A percentile compares a stretch with the other conserved stretches of the same genome.
Conservation (phyloP, 768 basidiomycete species). For the Postia placenta region DNA sequence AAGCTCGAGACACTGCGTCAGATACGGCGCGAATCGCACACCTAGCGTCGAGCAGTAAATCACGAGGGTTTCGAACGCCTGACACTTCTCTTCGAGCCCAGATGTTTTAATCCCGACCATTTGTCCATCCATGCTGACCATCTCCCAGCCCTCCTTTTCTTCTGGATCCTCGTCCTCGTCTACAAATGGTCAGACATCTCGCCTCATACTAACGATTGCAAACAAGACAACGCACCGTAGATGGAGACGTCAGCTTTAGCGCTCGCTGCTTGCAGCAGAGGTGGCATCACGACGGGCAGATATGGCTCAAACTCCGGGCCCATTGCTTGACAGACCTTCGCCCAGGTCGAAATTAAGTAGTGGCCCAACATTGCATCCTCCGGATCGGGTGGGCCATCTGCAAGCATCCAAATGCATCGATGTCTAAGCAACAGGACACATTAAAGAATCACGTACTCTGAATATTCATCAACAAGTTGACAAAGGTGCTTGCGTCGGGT, state of each 20-base stretch:
- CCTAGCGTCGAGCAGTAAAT: constrained; percentile 71
- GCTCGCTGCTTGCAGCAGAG: constrained; percentile 64
- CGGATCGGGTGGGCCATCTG: constrained; percentile 64
- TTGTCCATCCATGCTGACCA: constrained; percentile 70
- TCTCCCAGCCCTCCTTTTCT: constrained; percentile 75
- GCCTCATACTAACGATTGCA: not conserved
- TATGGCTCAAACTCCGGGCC: constrained; percentile 84
- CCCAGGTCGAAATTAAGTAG: constrained; percentile 85
- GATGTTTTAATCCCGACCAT: constrained; percentile 74
- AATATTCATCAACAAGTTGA: constrained; percentile 68
- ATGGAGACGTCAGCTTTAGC: constrained; percentile 77
- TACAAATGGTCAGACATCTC: constrained; percentile 9
- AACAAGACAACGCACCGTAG: constrained; percentile 41
- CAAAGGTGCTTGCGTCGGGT: constrained; percentile 63
- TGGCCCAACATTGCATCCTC: constrained; percentile 66
- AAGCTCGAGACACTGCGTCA: constrained; percentile 65
- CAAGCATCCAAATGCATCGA: not conserved
- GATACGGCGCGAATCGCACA: constrained; percentile 62
- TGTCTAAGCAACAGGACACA: not conserved
- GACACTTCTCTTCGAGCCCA: constrained; percentile 80
- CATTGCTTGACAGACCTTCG: constrained; percentile 82
- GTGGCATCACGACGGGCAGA: constrained; percentile 79
- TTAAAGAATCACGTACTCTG: constrained; percentile 49
- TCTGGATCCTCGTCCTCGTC: constrained; percentile 50
- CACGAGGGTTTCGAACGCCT: constrained; percentile 82